A percentile compares a stretch with the other conserved stretches of the same genome.
Evolutionary conservation across 2,329 filamentous ascomycete genomes (phyloP).

Genomic region (Trichophyton schoenleinii): DNA sequence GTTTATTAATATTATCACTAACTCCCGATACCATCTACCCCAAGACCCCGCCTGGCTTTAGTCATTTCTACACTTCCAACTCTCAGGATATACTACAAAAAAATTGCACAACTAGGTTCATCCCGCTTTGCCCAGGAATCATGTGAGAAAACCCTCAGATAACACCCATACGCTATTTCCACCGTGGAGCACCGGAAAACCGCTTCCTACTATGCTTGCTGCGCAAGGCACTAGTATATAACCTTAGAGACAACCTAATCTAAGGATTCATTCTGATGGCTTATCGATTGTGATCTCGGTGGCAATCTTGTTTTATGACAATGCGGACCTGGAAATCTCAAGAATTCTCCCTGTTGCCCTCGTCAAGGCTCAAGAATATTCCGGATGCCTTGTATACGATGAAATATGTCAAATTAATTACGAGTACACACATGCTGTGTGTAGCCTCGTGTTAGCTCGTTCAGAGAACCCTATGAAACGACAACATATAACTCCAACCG

Average conservation of each 20-base stretch:
- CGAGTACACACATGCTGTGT: neutral
- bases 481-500: neutral
- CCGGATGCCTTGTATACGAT: neutral
- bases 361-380: no score
- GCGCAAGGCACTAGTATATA: no score
- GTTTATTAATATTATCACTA: neutral
- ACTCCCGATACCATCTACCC: neutral
- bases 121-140: neutral
- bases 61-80: neutral
- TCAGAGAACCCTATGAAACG: neutral
- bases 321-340: no score
- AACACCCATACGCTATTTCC: neutral
- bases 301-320: no score
- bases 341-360: no score
- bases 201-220: no score
- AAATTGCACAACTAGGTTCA: neutral
- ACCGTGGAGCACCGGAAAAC: no score
- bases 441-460: neutral
- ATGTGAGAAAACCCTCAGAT: neutral
- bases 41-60: neutral
- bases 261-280: no score
- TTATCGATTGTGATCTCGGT: no score
- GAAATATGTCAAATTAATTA: no score
- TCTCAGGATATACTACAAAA: neutral
- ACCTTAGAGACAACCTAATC: no score